Conservation (phyloP, 2,329 filamentous ascomycete species). For the Ustulina deusta region DNA sequence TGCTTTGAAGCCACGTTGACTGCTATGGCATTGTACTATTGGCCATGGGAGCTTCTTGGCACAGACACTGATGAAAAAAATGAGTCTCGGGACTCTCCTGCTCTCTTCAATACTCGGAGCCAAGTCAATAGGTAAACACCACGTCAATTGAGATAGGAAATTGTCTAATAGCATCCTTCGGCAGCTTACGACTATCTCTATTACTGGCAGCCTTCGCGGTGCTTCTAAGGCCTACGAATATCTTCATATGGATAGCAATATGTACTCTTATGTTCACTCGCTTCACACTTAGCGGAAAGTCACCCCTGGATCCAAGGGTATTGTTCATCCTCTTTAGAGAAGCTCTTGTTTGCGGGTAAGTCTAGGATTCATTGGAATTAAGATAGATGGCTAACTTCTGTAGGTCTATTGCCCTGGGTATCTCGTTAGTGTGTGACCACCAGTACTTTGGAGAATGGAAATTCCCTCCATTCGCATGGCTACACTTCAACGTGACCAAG, state of each 20-base stretch:
- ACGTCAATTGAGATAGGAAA: neutral
- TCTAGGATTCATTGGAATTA: conserved; percentile 36
- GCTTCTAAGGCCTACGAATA: conserved; percentile 88
- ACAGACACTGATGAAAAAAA: conserved; percentile 56
- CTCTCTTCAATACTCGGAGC: conserved; percentile 47
- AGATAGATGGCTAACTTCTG: conserved; percentile 27
- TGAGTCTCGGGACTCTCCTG: conserved; percentile 52
- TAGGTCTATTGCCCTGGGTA: conserved; percentile 65
- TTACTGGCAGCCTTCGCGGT: conserved; percentile 83
- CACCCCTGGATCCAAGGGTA: conserved; percentile 58
- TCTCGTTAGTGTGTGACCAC: conserved; percentile 77
- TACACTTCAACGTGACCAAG: conserved; percentile 91
- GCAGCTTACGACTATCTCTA: conserved; percentile 72
- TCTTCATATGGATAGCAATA: conserved; percentile 83
- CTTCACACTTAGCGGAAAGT: conserved; percentile 55
- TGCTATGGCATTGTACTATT: conserved; percentile 79
- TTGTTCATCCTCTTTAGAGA: conserved; percentile 71
- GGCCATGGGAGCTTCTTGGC: conserved; percentile 83
- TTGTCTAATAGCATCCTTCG: conserved; percentile 16
- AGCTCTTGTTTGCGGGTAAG: conserved; percentile 69
- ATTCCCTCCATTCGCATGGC: conserved; percentile 86
- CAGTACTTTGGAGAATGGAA: conserved; percentile 88
- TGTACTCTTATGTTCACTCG: conserved; percentile 64
- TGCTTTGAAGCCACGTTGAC: conserved; percentile 92
- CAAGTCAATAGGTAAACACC: conserved; percentile 51